Base-by-base conservation (phyloP, 192 early-diverging fungal genomes). In the Coemansia sp. region DNA sequence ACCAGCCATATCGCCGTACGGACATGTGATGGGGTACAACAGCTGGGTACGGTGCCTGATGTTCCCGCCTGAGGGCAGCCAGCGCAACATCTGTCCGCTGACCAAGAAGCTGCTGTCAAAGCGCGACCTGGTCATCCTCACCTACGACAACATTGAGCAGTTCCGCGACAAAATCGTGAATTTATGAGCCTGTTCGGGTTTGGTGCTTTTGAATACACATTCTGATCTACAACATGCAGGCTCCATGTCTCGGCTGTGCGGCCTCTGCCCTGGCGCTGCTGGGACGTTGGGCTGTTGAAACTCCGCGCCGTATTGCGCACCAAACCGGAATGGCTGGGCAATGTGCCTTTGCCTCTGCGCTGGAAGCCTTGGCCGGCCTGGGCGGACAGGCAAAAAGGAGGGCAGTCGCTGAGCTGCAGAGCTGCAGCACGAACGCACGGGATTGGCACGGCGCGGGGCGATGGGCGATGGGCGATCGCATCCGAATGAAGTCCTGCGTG, bases 1-100 rank as follows among this genome's bases (percentile, higher is more conserved):
- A 60, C 95, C 95, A 14, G 95, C 95, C 2, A 96, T 98, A 48
- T 95, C 93, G 41, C 94, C 92, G 50, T 96, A 92, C 64, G 95
- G 95, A 15, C 91, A 92, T 72, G 91, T 92, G 38, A 92, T 93
- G 91, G 88, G 90, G 55, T 92, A 90, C 57, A 89, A 93, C 59
- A 91, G 85, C 69, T 93, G 92, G 92, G 88, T 93, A 35, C 88
- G 93, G 37, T 94, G 94, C 62, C 73, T 97, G 57, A 87, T 88
- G 54, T 82, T 77, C 45, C 80, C 75, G 25, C 86, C 89, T 47
- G 89, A 88, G 64, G 90, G 87, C 35, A 83, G 86, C 48, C 89
- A 90, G 65, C 86, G 88, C 60, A 97, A 95, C 73, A 91, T 92
- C 32, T 97, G 95, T 38, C 95, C 95, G 37, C 83, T 97, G 67